Evolutionary conservation across 306 rosid species (phyloP), one percentile per base, ranked within the genome.

Genomic region (Dicorynia guianensis): DNA sequence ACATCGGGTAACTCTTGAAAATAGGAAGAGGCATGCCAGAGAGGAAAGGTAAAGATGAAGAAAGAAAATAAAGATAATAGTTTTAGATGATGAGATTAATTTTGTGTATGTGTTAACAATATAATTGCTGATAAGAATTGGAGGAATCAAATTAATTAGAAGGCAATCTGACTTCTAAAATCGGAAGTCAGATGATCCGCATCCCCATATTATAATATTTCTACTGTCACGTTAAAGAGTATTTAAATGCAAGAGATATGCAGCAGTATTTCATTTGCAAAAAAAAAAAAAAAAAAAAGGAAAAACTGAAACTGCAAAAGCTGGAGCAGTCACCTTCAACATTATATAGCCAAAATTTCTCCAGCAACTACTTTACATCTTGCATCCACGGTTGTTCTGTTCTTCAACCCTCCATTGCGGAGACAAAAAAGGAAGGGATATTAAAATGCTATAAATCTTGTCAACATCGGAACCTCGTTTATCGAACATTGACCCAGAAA

Each of bases 401-500:
- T 0, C 8, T 40, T 44, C n/a, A 63, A 55, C 74, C 67, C 67
- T 65, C 75, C 75, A 65, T 81, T 47, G 43, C 59, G 34, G 18
- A 65, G 20, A 11, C 71, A 57, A 14, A 81, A 78, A 81, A 39
- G 36, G 6, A 14, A 3, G 10, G 77, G 67, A 77, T 56, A 47
- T 59, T 83, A n/a, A 14, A 80, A 62, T 81, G 62, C 81, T 80
- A 67, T 63, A 69, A 55, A 55, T 46, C 17, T 72, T 76, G 64
- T 48, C 63, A 66, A 20, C 43, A 49, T 66, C 62, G 34, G 71
- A 80, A 63, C 63, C 18, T 80, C 60, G 76, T 76, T 25, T 61
- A 75, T 69, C 78, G 54, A 60, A 80, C 86, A 69, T 73, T 81
- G 56, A 55, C 63, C 57, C 77, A 77, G 60, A 50, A 77, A 67